phyloP scores from a whole-genome alignment of 371 early-diverging fungal genomes.

The Zychaea mexicana region DNA sequence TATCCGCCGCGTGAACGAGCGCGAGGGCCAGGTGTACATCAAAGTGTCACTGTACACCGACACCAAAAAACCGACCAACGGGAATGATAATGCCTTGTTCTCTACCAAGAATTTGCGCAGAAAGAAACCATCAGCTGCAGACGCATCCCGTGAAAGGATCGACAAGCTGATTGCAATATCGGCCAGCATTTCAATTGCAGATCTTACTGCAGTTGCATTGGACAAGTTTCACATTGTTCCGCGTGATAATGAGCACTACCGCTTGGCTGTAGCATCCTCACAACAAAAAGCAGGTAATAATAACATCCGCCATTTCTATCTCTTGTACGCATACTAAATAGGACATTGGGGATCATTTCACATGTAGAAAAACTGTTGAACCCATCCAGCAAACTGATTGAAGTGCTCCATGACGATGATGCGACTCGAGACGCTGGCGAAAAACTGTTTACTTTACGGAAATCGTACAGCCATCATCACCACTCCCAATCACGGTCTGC shows the following conservation, averaged over 20 bases:
- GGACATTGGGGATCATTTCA: constrained; percentile 8
- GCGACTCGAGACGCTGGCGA: constrained; percentile 26
- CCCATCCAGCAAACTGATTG: constrained; percentile 15
- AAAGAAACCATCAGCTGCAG: constrained; percentile 20
- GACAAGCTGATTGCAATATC: constrained; percentile 49
- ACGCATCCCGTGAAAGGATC: constrained; percentile 24
- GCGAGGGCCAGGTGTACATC: constrained; percentile 43
- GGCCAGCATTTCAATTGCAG: constrained; percentile 28
- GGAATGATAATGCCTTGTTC: constrained; percentile 7
- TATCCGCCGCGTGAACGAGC: constrained; percentile 49
- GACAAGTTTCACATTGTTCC: constrained; percentile 50
- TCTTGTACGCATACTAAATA: too few species aligned
- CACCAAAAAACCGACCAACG: background rate
- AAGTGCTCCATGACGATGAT: constrained; percentile 24
- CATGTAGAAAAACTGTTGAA: constrained; percentile 19
- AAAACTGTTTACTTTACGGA: constrained; percentile 38
- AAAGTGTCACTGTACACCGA: constrained; percentile 44
- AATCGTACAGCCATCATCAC: background rate
- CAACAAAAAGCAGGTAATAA: constrained; percentile 16
- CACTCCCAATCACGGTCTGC: constrained; percentile 3
- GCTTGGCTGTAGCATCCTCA: constrained; percentile 11
- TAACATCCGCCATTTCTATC: too few species aligned
- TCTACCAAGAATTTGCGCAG: constrained; percentile 17
- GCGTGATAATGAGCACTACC: constrained; percentile 18
- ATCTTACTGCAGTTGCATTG: constrained; percentile 32